Conservation (phyloP, 352 stramenopile species). For the Pythium pyrilobum region DNA sequence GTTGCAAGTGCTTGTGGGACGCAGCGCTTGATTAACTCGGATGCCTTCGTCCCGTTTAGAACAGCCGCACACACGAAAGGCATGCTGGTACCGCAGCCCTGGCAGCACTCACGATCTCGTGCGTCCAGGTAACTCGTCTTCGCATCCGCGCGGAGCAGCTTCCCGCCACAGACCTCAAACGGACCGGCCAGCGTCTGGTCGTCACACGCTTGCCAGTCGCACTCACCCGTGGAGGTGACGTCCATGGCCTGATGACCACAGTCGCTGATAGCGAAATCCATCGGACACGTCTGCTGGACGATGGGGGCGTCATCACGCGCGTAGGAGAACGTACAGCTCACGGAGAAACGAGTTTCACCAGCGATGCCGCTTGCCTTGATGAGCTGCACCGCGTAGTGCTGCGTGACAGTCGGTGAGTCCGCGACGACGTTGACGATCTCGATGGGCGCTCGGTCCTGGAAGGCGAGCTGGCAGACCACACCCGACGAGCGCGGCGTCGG, state of each 20-base stretch:
- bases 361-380: slow-evolving; percentile 34
- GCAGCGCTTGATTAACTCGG: slow-evolving; percentile 55
- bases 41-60: slow-evolving; percentile 28
- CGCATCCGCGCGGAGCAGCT: slow-evolving; percentile 21
- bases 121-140: slow-evolving; percentile 25
- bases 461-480: slow-evolving; percentile 32
- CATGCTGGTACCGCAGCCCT: slow-evolving; percentile 24
- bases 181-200: slow-evolving; percentile 25
- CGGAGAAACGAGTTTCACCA: slow-evolving; percentile 31
- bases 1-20: slow-evolving; percentile 32
- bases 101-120: slow-evolving; percentile 36
- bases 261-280: slow-evolving; percentile 48
- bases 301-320: slow-evolving; percentile 17
- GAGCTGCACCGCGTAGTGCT: slow-evolving; percentile 52
- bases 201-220: slow-evolving; percentile 32
- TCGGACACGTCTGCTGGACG: slow-evolving; percentile 28
- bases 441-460: slow-evolving; percentile 21
- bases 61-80: slow-evolving; percentile 35
- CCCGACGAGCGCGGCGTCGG: slow-evolving; percentile 7
- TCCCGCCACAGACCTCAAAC: slow-evolving; percentile 47
- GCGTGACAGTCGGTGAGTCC: slow-evolving; percentile 37
- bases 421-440: slow-evolving; percentile 31
- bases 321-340: slow-evolving; percentile 59
- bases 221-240: slow-evolving; percentile 26
- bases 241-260: slow-evolving; percentile 54